Evolutionary conservation across 257 asterid genomes (phyloP).

Genomic region (Solanum pimpinellifolium): DNA sequence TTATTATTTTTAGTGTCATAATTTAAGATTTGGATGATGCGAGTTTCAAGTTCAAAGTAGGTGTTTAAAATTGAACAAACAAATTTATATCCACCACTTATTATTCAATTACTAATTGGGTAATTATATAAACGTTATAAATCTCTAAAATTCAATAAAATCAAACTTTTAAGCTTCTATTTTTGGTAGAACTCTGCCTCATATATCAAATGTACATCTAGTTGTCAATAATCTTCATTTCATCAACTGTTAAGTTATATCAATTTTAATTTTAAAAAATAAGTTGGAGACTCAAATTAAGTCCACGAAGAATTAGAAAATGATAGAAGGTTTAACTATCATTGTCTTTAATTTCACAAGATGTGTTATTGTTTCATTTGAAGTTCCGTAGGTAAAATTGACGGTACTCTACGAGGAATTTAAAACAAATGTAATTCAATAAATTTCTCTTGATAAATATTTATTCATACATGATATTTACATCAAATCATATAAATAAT

Average conservation of each 20-base stretch:
- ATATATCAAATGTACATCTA: background rate
- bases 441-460: background rate
- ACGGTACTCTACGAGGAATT: background rate
- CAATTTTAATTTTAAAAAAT: background rate
- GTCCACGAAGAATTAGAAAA: background rate
- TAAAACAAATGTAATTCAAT: background rate
- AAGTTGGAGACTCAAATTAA: background rate
- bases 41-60: background rate
- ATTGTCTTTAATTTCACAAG: background rate
- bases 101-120: background rate
- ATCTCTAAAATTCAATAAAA: background rate
- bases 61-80: background rate
- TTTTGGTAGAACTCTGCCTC: background rate
- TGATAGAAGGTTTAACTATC: background rate
- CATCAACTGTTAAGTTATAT: background rate
- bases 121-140: background rate
- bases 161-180: background rate
- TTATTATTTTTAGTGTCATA: background rate
- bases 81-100: background rate
- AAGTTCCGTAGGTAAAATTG: background rate
- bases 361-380: fast-evolving
- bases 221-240: background rate
- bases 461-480: fast-evolving
- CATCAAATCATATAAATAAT: background rate
- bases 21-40: background rate